Evolutionary conservation across 345 rosid species (phyloP), one percentile per base, ranked within the genome.

Genomic region (Melastoma malabathricum): DNA sequence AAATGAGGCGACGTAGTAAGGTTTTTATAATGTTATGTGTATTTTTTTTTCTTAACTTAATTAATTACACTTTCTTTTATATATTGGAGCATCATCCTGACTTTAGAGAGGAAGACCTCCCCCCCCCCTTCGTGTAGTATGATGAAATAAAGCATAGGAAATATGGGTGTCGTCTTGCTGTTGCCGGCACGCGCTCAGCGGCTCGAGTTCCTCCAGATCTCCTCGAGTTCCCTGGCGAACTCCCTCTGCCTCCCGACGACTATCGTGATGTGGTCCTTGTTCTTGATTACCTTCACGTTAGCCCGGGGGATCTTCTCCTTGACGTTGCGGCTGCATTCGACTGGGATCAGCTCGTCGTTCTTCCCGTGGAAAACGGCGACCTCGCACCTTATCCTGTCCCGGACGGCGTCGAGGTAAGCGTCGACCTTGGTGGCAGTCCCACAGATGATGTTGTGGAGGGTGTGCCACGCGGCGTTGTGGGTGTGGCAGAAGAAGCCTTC

Each of bases 401-500:
- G 74, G 50, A 87, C 80, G 10, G 67, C 52, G 14, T 79, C 87
- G 20, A 88, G 53, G 66, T 93, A 93, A 25, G 67, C 68, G 15
- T 88, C 99, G 13, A 93, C 68, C 69, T 83, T 88, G 69, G 77
- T 72, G 46, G 86, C 97, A 0, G 85, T 73, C 46, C 99, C 99
- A 48, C 77, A 85, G 10, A 93, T 88, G 29, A 88, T 79, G 79
- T 93, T 93, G 86, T 93, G 99, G 27, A 93, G 75, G 2, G 99
- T 85, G 62, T 93, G 99, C 99, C 99, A 93, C 13, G 95, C 90
- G 0, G 97, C 97, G 9, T 83, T 85, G 45, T 93, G 99, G 23
- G 99, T 85, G 72, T 93, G 99, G 70, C 97, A 83, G 55, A 74
- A 81, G 68, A 88, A 93, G 39, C 99, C 99, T 77, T 88, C 99